Conservation (phyloP, 202 grass and related monocot genomes). For the Carex arenaria region DNA sequence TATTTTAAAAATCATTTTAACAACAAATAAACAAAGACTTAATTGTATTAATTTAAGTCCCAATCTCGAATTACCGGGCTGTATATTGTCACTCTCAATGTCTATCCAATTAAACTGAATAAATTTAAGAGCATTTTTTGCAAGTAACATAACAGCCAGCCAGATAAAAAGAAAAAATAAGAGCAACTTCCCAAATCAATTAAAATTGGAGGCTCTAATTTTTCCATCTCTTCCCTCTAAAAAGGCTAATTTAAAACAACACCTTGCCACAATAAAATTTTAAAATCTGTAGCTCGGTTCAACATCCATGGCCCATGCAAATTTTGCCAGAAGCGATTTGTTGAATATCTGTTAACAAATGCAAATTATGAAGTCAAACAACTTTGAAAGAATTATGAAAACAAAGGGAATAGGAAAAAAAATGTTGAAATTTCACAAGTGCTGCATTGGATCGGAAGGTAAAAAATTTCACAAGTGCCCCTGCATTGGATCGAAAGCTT, state of each 20-base stretch:
- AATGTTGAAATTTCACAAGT: no score
- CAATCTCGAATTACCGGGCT: constrained; percentile 5
- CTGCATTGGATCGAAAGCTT: not conserved
- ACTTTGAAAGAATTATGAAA: not conserved
- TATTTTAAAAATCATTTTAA: not conserved
- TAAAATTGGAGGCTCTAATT: constrained; percentile 11
- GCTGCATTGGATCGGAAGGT: no score
- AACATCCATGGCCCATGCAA: constrained; percentile 81
- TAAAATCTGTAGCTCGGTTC: constrained; percentile 87
- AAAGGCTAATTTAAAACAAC: constrained; percentile 11
- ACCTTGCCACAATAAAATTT: constrained; percentile 8
- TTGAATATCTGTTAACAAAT: constrained; percentile 73
- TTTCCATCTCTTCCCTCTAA: constrained; percentile 8
- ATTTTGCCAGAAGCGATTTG: constrained; percentile 74
- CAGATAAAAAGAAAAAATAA: not conserved
- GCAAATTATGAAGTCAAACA: not conserved
- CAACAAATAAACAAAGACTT: not conserved
- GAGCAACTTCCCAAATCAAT: constrained; percentile 11
- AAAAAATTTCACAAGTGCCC: not conserved
- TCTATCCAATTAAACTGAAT: not conserved
- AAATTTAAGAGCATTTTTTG: not conserved
- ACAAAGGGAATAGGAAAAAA: not conserved
- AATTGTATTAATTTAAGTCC: not conserved
- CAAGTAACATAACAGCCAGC: not conserved
- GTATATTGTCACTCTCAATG: constrained; percentile 2